Evolutionary conservation across 2,329 filamentous ascomycete genomes (phyloP), one percentile per base, ranked within the genome.

Genomic region (Graphilbum fragrans): DNA sequence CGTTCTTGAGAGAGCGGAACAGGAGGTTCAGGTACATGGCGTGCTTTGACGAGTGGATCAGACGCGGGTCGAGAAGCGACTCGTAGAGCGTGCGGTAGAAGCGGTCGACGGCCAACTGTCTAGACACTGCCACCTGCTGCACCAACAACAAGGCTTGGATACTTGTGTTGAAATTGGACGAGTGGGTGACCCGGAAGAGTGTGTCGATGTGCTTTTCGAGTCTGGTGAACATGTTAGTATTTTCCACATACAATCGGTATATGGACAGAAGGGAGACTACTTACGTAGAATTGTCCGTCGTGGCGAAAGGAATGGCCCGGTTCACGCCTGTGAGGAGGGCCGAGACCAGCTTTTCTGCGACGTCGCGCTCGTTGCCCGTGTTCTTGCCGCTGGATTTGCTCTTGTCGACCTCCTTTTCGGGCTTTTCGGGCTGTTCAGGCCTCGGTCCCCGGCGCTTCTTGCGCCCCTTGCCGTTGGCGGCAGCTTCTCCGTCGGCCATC

Each of bases 141-240:
- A 98, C 93, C 37, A 98, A 69, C 64, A 94, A 82, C 49, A 98
- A 73, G 27, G 92, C 90, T 61, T 98, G 92, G 31, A 98, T 86
- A 56, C 87, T 92, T 1, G 92, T 98, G 64, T 96, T 98, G 72
- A 98, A 96, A 61, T 98, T 98, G 43, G 90, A 86, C 1, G 90
- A 96, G 62, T 98, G 92, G 0, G 92, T 94, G 53, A 98, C 92
- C 53, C 79, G 81, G 72, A 95, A 98, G 21, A 98, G 72, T 3
- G 90, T 95, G 56, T 96, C 83, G 43, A 98, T 75, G 55, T 98
- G 90, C 44, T 81, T 79, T 54, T 93, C 85, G 49, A 96, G 76
- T 20, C 79, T 83, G 48, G 34, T 43, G 16, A 12, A 10, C 31
- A 49, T 41, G 51, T 36, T 20, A 14, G 25, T 21, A 20, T 29